Evolutionary conservation across 805 yeast genomes (phyloP), one percentile per base, ranked within the genome.

Genomic region (Candida michaelii): DNA sequence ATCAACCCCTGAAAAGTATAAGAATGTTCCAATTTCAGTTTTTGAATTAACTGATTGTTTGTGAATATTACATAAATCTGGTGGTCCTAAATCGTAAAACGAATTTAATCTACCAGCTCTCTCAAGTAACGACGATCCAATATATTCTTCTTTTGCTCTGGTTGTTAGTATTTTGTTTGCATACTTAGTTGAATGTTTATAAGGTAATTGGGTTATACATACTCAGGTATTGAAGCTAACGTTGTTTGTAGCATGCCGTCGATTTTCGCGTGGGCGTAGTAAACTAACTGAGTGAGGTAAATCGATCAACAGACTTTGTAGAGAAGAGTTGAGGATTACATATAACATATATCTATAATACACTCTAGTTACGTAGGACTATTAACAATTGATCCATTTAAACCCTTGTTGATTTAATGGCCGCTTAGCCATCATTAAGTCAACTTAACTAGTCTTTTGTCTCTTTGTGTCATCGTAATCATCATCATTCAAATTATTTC

Each of bases 1-100:
- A 55, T 86, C 91, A 2, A 82, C 73, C 5, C 95, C 95, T 0
- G 87, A 76, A 51, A 78, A 81, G 60, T 86, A 85, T 36, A 85
- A 68, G 58, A 77, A 85, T 2, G 93, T 83, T 8, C 89, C 86
- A n/a, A 81, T 62, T 37, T 73, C 79, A 30, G 73, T 68, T 66
- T 71, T 67, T 51, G 70, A 63, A 35, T 55, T 71, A 49, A 62
- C 65, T 25, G 63, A 56, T 21, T 61, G 61, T 48, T 73, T 79
- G 40, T 66, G 70, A 43, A 80, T 62, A 47, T 73, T 74, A 43
- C 80, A 77, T 60, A 77, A 64, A 62, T 79, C 89, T 30, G 84
- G 86, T 9, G 89, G 86, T 10, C 95, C 95, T 43, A 86, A 60
- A 47, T 85, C 90, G 41, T 62, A 69, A 46, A 84, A 79, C 30